phyloP scores from a whole-genome alignment of 2,329 filamentous ascomycete genomes.

The Ophiostoma sp. region DNA sequence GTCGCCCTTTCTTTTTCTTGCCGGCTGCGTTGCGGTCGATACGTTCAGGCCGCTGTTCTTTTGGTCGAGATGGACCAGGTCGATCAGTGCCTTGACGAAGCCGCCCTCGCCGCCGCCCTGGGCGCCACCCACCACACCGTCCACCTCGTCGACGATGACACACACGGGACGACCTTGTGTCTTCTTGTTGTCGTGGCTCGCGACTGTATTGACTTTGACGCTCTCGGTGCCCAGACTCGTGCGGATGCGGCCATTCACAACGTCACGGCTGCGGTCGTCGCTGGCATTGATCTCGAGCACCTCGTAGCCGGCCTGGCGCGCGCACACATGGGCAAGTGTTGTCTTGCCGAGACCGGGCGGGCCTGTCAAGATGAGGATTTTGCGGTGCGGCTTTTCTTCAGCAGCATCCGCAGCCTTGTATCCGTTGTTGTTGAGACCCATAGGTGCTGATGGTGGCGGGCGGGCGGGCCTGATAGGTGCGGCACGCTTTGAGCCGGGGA shows the following conservation, averaged over 20 bases:
- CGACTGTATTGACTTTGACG: constrained; percentile 65
- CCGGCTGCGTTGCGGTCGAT: neutral
- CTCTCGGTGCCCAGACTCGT: constrained; percentile 93
- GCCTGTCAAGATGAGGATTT: constrained; percentile 84
- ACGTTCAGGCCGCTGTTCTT: constrained; percentile 52
- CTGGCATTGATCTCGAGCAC: constrained; percentile 97
- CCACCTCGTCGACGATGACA: constrained; percentile 92
- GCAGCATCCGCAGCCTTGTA: constrained; percentile 32
- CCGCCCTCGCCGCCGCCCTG: constrained; percentile 78
- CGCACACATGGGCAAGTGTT: constrained; percentile 91
- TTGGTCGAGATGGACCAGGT: constrained; percentile 79
- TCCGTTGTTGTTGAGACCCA: neutral
- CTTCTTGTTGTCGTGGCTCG: constrained; percentile 29
- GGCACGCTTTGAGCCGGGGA: constrained; percentile 48
- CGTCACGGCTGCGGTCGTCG: constrained; percentile 82
- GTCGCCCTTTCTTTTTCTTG: constrained; percentile 58
- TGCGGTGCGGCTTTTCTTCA: constrained; percentile 73
- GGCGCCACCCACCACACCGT: constrained; percentile 81
- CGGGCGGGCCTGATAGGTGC: neutral
- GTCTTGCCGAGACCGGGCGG: constrained; percentile 94
- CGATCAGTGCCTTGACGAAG: constrained; percentile 90
- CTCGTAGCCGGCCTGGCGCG: constrained; percentile 90
- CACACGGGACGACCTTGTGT: constrained; percentile 78
- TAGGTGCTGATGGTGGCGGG: neutral
- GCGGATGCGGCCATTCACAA: constrained; percentile 84